These are phyloP conservation scores for Psilocybe cubensis DNA, from an alignment of 768 basidiomycete genomes.

Conservation along the genomic window DNA sequence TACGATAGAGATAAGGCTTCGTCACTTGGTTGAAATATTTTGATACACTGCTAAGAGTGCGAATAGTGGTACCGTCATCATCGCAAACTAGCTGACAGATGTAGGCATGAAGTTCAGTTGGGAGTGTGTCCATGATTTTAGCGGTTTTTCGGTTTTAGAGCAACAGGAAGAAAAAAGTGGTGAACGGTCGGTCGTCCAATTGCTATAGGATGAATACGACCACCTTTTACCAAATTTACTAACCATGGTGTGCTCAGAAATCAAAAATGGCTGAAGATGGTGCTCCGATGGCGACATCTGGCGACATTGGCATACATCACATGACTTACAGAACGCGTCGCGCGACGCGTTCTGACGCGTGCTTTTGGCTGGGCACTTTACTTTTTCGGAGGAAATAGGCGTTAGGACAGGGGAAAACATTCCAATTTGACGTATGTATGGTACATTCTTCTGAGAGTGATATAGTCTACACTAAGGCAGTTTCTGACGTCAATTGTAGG, in stretches of 20 bases:
- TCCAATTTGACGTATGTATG: too few relatives aligned
- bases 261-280: slow-evolving; percentile 13
- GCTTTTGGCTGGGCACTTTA: too few relatives aligned
- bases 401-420: too few relatives aligned
- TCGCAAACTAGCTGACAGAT: slow-evolving; percentile 46
- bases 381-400: too few relatives aligned
- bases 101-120: slow-evolving; percentile 47
- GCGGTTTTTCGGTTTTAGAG: neutral
- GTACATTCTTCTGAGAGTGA: too few relatives aligned
- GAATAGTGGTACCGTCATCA: slow-evolving; percentile 41
- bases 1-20: slow-evolving; percentile 42
- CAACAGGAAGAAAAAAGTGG: neutral
- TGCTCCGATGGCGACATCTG: slow-evolving; percentile 35
- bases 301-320: slow-evolving; percentile 20
- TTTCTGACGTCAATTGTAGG: too few relatives aligned
- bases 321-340: neutral
- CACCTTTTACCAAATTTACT: neutral
- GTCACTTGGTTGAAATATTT: slow-evolving; percentile 42
- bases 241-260: neutral
- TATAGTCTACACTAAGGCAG: too few relatives aligned
- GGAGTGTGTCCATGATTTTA: slow-evolving; percentile 36
- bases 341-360: too few relatives aligned
- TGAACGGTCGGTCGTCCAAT: neutral
- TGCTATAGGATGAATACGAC: neutral
- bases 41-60: slow-evolving; percentile 41